These are phyloP conservation scores for Rhizopus stolonifer DNA, from an alignment of 371 early-diverging fungal genomes.

Conservation along the genomic window DNA sequence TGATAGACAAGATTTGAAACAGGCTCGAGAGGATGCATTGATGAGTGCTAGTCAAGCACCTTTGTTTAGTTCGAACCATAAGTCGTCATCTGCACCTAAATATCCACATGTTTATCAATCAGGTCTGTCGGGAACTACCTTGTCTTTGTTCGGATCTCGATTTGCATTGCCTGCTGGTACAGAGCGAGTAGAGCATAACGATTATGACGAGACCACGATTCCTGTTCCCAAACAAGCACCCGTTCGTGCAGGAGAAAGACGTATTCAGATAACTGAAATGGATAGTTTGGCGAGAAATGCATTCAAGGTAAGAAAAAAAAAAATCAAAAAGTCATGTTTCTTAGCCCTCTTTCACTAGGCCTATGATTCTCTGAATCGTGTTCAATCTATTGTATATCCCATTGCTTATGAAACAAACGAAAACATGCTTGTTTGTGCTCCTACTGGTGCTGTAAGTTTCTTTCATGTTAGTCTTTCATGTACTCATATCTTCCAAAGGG, in stretches of 20 bases:
- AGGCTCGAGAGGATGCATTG: constrained; percentile 58
- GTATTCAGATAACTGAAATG: constrained; percentile 65
- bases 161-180: constrained; percentile 76
- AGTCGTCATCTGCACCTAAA: constrained; percentile 29
- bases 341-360: constrained; percentile 35
- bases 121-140: constrained; percentile 45
- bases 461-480: not conserved
- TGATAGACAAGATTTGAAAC: constrained; percentile 48
- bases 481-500: constrained; percentile 63
- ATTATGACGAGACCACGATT: constrained; percentile 82
- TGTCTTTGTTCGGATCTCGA: constrained; percentile 64
- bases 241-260: constrained; percentile 52
- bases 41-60: constrained; percentile 38
- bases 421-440: constrained; percentile 99
- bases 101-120: constrained; percentile 68
- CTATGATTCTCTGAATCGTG: constrained; percentile 88
- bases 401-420: constrained; percentile 92
- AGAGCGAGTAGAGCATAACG: constrained; percentile 57
- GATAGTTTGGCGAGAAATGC: constrained; percentile 74
- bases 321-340: not conserved
- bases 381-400: constrained; percentile 95
- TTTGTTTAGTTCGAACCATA: constrained; percentile 38
- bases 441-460: constrained; percentile 93
- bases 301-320: constrained; percentile 57
- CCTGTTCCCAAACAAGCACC: constrained; percentile 70